Evolutionary conservation across 805 yeast genomes (phyloP).

Genomic region (Starmera amethionina): DNA sequence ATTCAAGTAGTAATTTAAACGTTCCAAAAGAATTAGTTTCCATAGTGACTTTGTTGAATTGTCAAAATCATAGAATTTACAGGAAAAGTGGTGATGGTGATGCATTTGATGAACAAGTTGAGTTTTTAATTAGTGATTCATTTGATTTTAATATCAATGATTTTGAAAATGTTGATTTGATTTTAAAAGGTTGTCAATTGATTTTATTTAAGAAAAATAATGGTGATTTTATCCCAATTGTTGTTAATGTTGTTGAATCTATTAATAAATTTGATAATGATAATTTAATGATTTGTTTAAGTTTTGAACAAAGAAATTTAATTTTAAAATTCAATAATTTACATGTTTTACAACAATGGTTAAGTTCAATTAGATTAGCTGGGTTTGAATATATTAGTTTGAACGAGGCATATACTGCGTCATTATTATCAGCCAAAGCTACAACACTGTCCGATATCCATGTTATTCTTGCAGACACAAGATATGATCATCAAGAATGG

Average conservation of each 20-base stretch:
- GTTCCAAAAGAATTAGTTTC: constrained; percentile 62
- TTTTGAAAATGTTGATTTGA: constrained; percentile 4
- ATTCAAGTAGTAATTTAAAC: neutral
- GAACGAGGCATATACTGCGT: constrained; percentile 59
- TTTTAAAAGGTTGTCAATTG: constrained; percentile 44
- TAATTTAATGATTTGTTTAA: too few relatives aligned
- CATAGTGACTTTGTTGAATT: constrained; percentile 54
- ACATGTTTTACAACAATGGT: constrained; percentile 22
- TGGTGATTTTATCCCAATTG: constrained; percentile 13
- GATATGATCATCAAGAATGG: constrained; percentile 46
- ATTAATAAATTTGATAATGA: constrained; percentile 2
- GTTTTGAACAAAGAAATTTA: constrained; percentile 1
- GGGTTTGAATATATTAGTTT: constrained; percentile 47
- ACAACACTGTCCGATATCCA: constrained; percentile 47
- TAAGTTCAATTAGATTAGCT: constrained; percentile 41
- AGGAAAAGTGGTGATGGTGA: constrained; percentile 3
- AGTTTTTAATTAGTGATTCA: constrained; percentile 8
- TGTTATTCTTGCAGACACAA: constrained; percentile 41
- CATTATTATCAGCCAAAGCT: constrained; percentile 48
- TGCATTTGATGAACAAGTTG: constrained; percentile 28
- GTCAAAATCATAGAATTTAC: constrained; percentile 63
- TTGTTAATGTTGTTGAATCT: constrained; percentile 40
- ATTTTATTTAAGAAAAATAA: constrained; percentile 28
- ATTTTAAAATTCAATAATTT: constrained; percentile 10
- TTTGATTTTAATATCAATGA: constrained; percentile 18